Conservation (phyloP, 2,329 filamentous ascomycete genomes). For the Fusarium luffae region DNA sequence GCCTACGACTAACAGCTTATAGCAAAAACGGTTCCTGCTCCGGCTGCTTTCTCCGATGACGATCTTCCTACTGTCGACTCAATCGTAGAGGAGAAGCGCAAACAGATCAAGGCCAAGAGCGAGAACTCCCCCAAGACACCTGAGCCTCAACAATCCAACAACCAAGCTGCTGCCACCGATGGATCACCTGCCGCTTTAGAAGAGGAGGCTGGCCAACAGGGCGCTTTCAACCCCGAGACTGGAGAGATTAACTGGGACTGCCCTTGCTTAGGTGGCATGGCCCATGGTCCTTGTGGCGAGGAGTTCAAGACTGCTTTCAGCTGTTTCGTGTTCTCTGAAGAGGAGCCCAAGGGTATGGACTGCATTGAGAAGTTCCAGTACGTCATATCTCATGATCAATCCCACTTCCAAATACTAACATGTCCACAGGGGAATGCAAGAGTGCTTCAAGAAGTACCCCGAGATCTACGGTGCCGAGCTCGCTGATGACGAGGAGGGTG, state of each 20-base stretch:
- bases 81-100: slow-evolving; percentile 72
- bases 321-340: slow-evolving; percentile 95
- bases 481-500: slow-evolving; percentile 73
- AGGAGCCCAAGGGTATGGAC: slow-evolving; percentile 97
- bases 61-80: slow-evolving; percentile 74
- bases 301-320: slow-evolving; percentile 96
- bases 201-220: slow-evolving; percentile 85
- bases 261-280: slow-evolving; percentile 97
- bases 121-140: slow-evolving; percentile 38
- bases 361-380: slow-evolving; percentile 98
- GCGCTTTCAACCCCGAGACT: slow-evolving; percentile 97
- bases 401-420: slow-evolving; percentile 41
- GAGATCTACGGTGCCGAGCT: slow-evolving; percentile 93
- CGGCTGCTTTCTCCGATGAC: slow-evolving; percentile 65
- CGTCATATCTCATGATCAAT: slow-evolving; percentile 49
- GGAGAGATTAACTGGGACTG: slow-evolving; percentile 99
- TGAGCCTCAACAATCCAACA: slow-evolving; percentile 45
- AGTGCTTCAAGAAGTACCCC: slow-evolving; percentile 92
- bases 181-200: slow-evolving; percentile 69
- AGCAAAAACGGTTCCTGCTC: slow-evolving; percentile 53
- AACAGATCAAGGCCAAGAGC: slow-evolving; percentile 54
- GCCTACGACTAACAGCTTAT: slow-evolving; percentile 19
- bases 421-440: slow-evolving; percentile 84
- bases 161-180: slow-evolving; percentile 43
- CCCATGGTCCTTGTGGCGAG: slow-evolving; percentile 92